Evolutionary conservation across 2,329 filamentous ascomycete genomes (phyloP), one percentile per base, ranked within the genome.

Genomic region (Epichloe elymi): DNA sequence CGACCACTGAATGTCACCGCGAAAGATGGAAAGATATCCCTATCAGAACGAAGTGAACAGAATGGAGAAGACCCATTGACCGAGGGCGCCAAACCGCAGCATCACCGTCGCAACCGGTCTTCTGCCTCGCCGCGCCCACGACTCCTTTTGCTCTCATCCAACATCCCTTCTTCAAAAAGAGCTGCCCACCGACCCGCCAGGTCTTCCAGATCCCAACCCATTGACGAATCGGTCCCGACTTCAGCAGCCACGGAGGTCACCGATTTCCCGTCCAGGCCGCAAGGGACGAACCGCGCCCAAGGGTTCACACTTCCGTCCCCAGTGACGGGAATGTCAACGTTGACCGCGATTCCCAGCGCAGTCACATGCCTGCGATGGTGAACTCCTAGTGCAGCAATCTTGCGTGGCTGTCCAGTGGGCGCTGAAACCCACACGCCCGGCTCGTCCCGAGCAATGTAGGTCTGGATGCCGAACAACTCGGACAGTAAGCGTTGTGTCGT

Each of bases 381-480:
- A n/a, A 98, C 88, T 1, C 93, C 93, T 41, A 97, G 72, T 0
- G 90, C 89, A 0, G 88, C 88, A 58, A 98, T 89, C 72, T 97
- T 98, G 59, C 76, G 73, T 52, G 65, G 58, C 57, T 59, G 52
- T 8, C 53, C 55, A 19, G 51, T 42, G 44, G 59, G 46, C 14
- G 63, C 60, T 3, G 57, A 57, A 55, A 83, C 74, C 90, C 90
- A 96, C 15, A 96, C 88, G 0, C 91, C 91, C 2, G 90, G 89
- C 64, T 96, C 82, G 49, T 82, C 79, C 78, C 88, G 44, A 76
- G 81, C 65, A 74, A 76, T 50, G 46, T 66, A 64, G 0, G 79
- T 81, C 4, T 70, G 57, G 15, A 96, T 71, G 0, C 76, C 78
- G 58, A 81, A 88, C 3, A 64, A 49, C 2, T 63, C 55, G 0